Conservation (phyloP, 2,329 filamentous ascomycete species). For the Arthrobotrys conoides region DNA sequence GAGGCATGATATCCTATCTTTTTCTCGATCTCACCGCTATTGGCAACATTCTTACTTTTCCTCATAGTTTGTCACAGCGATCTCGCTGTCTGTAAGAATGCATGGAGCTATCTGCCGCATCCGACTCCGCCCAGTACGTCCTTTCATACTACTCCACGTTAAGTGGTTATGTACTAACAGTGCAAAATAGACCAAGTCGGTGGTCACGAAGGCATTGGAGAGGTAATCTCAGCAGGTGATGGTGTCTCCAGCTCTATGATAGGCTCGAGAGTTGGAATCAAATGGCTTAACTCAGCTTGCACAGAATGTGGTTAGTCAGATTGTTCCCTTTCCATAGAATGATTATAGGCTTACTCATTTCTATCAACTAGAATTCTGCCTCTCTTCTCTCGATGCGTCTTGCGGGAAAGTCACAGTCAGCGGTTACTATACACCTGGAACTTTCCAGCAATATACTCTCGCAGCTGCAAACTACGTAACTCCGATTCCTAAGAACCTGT, state of each 20-base stretch:
- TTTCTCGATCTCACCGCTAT: neutral
- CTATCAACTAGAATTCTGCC: slow-evolving; percentile 59
- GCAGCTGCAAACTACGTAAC: slow-evolving; percentile 63
- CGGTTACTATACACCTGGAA: slow-evolving; percentile 64
- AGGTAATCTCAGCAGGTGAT: slow-evolving; percentile 59
- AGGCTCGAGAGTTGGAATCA: slow-evolving; percentile 62
- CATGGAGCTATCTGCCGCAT: slow-evolving; percentile 60
- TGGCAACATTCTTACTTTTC: neutral
- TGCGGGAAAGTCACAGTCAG: slow-evolving; percentile 62
- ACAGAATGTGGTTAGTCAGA: slow-evolving; percentile 60
- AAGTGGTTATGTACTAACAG: neutral
- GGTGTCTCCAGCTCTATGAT: slow-evolving; percentile 59
- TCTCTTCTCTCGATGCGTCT: slow-evolving; percentile 62
- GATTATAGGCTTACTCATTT: slow-evolving; percentile 1
- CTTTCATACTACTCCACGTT: neutral
- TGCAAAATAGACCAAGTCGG: slow-evolving; percentile 61
- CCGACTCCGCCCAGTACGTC: slow-evolving; percentile 36
- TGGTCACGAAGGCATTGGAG: slow-evolving; percentile 62
- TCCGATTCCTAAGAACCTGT: slow-evolving; percentile 72
- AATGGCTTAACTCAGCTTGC: slow-evolving; percentile 63
- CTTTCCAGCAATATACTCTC: slow-evolving; percentile 61
- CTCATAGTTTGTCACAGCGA: slow-evolving; percentile 64
- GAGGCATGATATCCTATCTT: slow-evolving; percentile 8
- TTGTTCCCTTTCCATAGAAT: neutral
- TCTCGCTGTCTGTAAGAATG: slow-evolving; percentile 63